Percentiles rank a stretch among this genome's conserved stretches.
phyloP scores from a whole-genome alignment of 176 grass and related monocot genomes.

The Poa pratensis region DNA sequence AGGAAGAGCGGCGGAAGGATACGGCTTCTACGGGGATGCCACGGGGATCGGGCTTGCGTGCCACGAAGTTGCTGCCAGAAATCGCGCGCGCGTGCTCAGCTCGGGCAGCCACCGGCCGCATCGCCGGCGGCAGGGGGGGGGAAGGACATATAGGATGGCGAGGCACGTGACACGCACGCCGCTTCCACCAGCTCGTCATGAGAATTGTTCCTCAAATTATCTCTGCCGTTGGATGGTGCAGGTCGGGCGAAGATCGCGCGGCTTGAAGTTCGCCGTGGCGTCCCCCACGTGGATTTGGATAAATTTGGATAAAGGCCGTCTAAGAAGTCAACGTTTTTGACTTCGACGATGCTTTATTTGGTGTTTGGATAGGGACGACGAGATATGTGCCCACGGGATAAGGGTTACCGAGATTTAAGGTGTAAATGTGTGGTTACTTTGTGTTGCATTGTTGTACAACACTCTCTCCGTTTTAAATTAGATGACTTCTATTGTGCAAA shows the following conservation, averaged over 20 bases:
- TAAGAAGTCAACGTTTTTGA: neutral
- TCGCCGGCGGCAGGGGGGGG: constrained; percentile 33
- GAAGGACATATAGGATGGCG: constrained; percentile 28
- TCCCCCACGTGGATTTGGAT: too few relatives aligned
- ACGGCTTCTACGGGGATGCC: neutral
- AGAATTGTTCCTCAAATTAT: neutral
- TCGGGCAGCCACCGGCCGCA: constrained; percentile 24
- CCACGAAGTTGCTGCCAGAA: neutral
- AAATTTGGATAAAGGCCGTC: neutral
- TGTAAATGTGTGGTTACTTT: too few relatives aligned
- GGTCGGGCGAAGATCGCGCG: neutral
- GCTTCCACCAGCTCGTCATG: neutral
- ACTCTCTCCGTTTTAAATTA: too few relatives aligned
- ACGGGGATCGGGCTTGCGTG: neutral
- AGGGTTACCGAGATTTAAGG: too few relatives aligned
- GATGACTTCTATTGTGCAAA: too few relatives aligned
- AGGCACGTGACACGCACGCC: constrained; percentile 44
- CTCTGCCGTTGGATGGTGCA: constrained; percentile 23
- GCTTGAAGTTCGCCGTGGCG: neutral
- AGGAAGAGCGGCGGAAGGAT: neutral
- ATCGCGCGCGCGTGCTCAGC: constrained; percentile 4
- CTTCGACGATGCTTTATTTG: neutral
- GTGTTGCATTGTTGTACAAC: too few relatives aligned
- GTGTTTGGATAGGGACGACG: neutral
- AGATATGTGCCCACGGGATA: neutral